Evolutionary conservation across 2,329 filamentous ascomycete genomes (phyloP).

Genomic region (Verticillium albo-atrum): DNA sequence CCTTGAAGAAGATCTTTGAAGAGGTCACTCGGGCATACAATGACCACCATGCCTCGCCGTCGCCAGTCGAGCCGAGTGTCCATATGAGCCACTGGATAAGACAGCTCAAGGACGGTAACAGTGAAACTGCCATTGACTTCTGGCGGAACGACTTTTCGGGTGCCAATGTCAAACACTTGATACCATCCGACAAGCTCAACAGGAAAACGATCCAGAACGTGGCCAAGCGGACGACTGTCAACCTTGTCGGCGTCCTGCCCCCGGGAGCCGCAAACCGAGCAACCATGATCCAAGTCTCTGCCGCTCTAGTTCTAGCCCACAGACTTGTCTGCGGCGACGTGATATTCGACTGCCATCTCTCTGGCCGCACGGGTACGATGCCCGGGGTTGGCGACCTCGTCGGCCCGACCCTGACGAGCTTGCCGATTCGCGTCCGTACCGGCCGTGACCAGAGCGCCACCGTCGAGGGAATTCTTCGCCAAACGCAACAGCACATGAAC

Average conservation of each 20-base stretch:
- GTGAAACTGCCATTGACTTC: not conserved
- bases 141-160: not conserved
- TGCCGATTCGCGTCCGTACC: not conserved
- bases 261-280: not conserved
- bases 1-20: not conserved
- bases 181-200: not conserved
- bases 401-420: not conserved
- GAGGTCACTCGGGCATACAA: not conserved
- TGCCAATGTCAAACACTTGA: not conserved
- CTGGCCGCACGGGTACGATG: not conserved
- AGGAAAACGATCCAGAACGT: not conserved
- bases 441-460: not conserved
- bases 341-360: conserved; percentile 1
- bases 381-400: not conserved
- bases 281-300: not conserved
- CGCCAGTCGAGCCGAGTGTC: not conserved
- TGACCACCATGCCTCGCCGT: too few relatives aligned
- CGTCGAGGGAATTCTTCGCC: not conserved
- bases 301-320: not conserved
- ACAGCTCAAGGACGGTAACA: not conserved
- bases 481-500: not conserved
- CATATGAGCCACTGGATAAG: not conserved
- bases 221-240: not conserved
- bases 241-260: not conserved
- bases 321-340: not conserved